Evolutionary conservation across 805 yeast genomes (phyloP), one percentile per base, ranked within the genome.

Genomic region (Scheffersomyces ergatensis): DNA sequence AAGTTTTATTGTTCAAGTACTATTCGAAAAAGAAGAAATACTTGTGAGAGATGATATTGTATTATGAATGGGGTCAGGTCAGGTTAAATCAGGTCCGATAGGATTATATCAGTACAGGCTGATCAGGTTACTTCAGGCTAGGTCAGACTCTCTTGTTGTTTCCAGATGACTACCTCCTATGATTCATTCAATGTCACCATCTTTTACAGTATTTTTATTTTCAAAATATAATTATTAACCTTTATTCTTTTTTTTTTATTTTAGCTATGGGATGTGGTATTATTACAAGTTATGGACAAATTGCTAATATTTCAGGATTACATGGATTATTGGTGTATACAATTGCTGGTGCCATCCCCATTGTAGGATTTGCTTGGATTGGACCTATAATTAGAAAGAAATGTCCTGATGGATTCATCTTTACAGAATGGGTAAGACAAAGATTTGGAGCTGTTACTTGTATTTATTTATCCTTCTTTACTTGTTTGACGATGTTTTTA

Each of bases 371-470:
- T 69, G 87, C 93, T 0, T 75, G 77, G 39, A 64, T 86, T 43
- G 97, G 97, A 0, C 97, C 97, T 1, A 57, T 80, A 8, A 82
- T 90, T 44, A 72, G 96, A 48, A 76, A 70, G 44, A 76, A 77
- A 50, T 86, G 95, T 51, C 97, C 97, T 0, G 79, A 86, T 7
- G 97, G 97, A 2, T 90, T 90, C 59, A 89, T 90, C 20, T 67
- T 90, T 50, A 89, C 96, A 4, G 96, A 90, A 58, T 90, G 97
- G 97, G 92, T 88, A n/a, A 77, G 87, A 55, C 78, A 78, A 35
- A 70, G 97, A 50, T 90, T 75, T 58, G 97, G 97, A 2, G 57
- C 72, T 4, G 63, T 83, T 13, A 73, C 95, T 3, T 85, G 88
- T 0, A 65, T 88, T 49, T 86, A 88, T 51, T 63, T 90, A 34